Evolutionary conservation across 78 protist species (phyloP), one percentile per base, ranked within the genome.

Genomic region (Dictyostelium intermedium): DNA sequence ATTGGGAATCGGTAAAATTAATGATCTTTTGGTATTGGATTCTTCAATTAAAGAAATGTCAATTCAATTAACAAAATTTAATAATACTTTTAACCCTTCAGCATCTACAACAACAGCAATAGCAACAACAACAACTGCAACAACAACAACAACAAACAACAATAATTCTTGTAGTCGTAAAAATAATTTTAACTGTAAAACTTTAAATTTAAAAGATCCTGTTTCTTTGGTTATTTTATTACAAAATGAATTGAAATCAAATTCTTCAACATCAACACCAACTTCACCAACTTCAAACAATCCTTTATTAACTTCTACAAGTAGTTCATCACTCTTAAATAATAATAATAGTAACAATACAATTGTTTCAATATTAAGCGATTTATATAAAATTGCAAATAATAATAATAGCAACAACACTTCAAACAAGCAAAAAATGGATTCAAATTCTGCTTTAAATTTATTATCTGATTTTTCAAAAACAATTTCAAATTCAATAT

Each of bases 121-220:
- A n/a, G n/a, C n/a, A 39, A 4, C 4, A 4, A 4, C 4, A 39
- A 39, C n/a, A 53, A 53, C 20, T 39, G 3, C 27, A 56, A 20
- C 27, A 56, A 2, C 66, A 56, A 56, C 25, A 3, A 20, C 66
- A 6, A 1, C 61, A 50, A 39, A 4, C 4, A 4, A 4, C 4
- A 39, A 39, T 56, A 63, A 43, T 74, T 14, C 16, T 3, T 13
- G 10, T 10, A 25, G 47, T 20, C 23, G 69, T 2, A 18, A 32
- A 53, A 53, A 53, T n/a, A 37, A 82, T n/a, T n/a, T 37, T 16
- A 82, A 82, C 37, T 69, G 11, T 23, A 78, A 37, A 89, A 81
- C 94, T 20, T 63, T 89, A 27, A 89, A 89, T 70, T 70, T 89
- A 20, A 43, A 39, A 83, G 86, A 82, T 60, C 86, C 86, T 34